Base-by-base conservation (phyloP, 1,284 basidiomycete species). In the Sporisorium iseilematis-ciliati region DNA sequence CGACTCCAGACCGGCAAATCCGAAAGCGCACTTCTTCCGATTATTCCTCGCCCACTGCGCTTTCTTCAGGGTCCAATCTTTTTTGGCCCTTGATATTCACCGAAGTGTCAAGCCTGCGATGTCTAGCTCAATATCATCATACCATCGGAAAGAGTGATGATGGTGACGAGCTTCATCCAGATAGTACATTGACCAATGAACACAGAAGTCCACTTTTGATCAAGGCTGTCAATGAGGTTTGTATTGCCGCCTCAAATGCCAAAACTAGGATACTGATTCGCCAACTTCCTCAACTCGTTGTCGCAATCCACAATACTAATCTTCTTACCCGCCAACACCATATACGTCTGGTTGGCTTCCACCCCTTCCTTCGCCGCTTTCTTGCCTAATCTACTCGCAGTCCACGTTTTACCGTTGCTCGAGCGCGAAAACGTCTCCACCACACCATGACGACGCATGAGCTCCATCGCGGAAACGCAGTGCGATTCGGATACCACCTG, bases 231-330 rank as follows among this genome's bases (percentile, higher is more conserved):
- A 8, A 40, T 29, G 29, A 29, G 8, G 8, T 29, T 29, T 29
- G 29, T 8, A 29, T 29, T 8, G 29, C 8, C 18, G 18, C 20
- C 11, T 52, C 35, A 77, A 26, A 77, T 70, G 20, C 75, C 75
- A 64, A 77, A 74, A n/a, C 59, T 62, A 18, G 69, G 69, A 55
- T 74, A 77, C 53, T 63, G 58, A 25, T 70, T 74, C 5, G 75
- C 75, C 55, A 77, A 23, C 59, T 29, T 62, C 18, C 75, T 57
- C 51, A 77, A 43, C 51, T 77, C 66, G 4, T 40, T 58, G 25
- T 77, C 75, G 52, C 66, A 69, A 55, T 77, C 75, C 0, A 74
- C 72, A 18, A 77, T 77, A 46, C 71, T 77, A 18, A 68, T 64
- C 57, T 68, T 77, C 48, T 64, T 65, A 18, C 75, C 75, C n/a